Evolutionary conservation across 176 grass and related monocot species (phyloP).

Genomic region (Urochloa ruziziensis): DNA sequence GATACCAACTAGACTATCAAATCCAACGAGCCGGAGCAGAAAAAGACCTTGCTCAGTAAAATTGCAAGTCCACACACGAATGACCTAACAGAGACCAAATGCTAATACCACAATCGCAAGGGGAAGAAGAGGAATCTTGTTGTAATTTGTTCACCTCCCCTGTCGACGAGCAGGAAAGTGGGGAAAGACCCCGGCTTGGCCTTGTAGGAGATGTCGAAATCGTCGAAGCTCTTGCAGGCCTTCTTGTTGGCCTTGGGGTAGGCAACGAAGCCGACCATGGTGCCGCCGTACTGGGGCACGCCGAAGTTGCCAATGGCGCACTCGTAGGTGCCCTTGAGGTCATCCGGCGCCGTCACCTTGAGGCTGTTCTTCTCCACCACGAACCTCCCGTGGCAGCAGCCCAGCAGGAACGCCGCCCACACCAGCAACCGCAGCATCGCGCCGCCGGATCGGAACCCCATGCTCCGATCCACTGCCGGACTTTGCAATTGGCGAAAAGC

Average conservation of each 20-base stretch:
- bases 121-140: background rate
- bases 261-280: slow-evolving; percentile 83
- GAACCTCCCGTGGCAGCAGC: slow-evolving; percentile 49
- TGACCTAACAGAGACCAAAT: slow-evolving; percentile 6
- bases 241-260: slow-evolving; percentile 87
- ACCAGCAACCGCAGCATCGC: slow-evolving; percentile 26
- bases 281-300: slow-evolving; percentile 88
- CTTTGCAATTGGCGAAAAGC: background rate
- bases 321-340: slow-evolving; percentile 72
- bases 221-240: slow-evolving; percentile 76
- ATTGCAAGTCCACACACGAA: background rate
- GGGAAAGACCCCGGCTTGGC: slow-evolving; percentile 74
- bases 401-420: slow-evolving; percentile 38
- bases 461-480: background rate
- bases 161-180: slow-evolving; percentile 81
- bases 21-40: background rate
- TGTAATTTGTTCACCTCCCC: slow-evolving; percentile 64
- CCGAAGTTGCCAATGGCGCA: slow-evolving; percentile 96
- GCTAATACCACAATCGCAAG: background rate
- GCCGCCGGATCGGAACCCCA: slow-evolving; percentile 28
- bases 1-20: background rate
- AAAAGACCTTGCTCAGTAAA: background rate
- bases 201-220: slow-evolving; percentile 88
- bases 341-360: slow-evolving; percentile 68
- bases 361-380: slow-evolving; percentile 90